Conservation (phyloP, 345 rosid genomes). For the Pistacia atlantica region DNA sequence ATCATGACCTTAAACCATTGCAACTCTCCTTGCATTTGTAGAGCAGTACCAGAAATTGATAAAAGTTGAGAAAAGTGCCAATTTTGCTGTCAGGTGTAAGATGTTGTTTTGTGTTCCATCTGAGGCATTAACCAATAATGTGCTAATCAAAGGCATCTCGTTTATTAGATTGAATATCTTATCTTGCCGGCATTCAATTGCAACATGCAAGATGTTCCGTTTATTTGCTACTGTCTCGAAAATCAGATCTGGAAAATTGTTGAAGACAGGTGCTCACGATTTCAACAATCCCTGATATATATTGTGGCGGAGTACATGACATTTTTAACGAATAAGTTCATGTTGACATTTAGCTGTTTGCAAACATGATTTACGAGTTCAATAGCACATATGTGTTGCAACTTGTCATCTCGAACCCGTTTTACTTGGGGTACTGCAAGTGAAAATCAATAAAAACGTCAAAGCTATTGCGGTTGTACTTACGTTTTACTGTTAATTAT, state of each 20-base stretch:
- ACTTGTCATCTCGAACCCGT: not conserved
- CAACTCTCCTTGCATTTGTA: not conserved
- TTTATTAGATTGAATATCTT: slow-evolving; percentile 11
- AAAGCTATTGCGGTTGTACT: not conserved
- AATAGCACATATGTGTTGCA: not conserved
- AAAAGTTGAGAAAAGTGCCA: not conserved
- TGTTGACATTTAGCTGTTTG: not conserved
- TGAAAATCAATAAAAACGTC: not conserved
- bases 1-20: not conserved
- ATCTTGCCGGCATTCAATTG: slow-evolving; percentile 11
- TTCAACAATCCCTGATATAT: not conserved
- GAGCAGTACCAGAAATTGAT: not conserved
- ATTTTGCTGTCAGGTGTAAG: not conserved
- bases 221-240: fast-evolving
- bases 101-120: not conserved
- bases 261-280: not conserved
- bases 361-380: not conserved
- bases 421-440: not conserved
- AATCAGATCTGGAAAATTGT: not conserved
- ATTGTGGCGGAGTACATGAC: not conserved
- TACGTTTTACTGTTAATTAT: too few species aligned
- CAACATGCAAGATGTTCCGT: not conserved
- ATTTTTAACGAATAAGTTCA: not conserved
- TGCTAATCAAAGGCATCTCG: not conserved
- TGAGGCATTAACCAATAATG: not conserved